Base-by-base conservation (phyloP, 148 eudicot genomes). In the Hydrangea macrophylla region DNA sequence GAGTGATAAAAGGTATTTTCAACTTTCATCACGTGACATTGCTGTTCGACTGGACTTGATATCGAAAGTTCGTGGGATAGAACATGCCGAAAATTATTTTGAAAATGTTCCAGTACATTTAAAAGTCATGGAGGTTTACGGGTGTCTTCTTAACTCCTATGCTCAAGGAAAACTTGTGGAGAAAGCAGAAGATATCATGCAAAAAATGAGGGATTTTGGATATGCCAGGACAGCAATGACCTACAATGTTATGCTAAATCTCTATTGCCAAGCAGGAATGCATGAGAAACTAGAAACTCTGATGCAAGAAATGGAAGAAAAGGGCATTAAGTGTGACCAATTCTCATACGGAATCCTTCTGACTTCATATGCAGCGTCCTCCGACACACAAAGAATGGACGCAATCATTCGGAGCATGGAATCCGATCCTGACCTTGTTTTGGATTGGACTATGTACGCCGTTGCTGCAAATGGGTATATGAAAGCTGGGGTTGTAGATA, bases 21-120 rank as follows among this genome's bases (percentile, higher is more conserved):
- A 11, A 7, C 76, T 65, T 50, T 48, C 69, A 20, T 15, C 70
- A 18, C 25, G 54, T 8, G 81, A 84, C 63, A 39, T 70, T 76
- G 85, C 88, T 56, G 44, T 68, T 11, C 79, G 76, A 64, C 44
- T 84, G 61, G 68, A 75, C 64, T 72, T 84, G 78, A 81, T 81
- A 22, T 73, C 70, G 24, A 81, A 74, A 68, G 76, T 78, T 32
- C 70, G 76, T 73, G 85, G 85, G 28, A 33, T 74, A 23, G 65
- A 84, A 70, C 31, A 51, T 68, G 82, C 74, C 3, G 87, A 78
- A 48, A 65, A 70, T 20, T 78, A 62, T 58, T 80, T 84, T 72
- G 62, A 64, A 9, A 65, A 58, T 8, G 63, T 73, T 55, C 65
- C 78, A 45, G 39, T 69, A 48, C 24, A 76, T n/a, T 60, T n/a